Conservation (phyloP, 306 rosid species). For the Acacia confusa region DNA sequence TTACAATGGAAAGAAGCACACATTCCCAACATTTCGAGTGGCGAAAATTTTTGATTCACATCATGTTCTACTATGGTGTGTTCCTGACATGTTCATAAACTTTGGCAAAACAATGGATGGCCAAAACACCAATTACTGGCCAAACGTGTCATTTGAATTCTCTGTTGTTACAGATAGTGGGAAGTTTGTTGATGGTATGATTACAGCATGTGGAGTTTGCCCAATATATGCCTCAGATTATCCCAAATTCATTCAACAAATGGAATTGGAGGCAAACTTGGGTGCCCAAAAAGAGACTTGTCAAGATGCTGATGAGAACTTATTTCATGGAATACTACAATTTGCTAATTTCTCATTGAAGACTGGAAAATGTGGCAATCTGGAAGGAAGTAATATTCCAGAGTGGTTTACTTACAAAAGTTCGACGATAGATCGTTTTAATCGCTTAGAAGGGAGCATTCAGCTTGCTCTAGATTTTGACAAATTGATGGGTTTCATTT, state of each 20-base stretch:
- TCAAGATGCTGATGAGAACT: not conserved
- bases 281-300: not conserved
- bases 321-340: not conserved
- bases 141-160: not conserved
- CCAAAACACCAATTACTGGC: not conserved
- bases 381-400: not conserved
- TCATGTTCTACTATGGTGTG: not conserved
- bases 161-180: not conserved
- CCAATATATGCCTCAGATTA: not conserved
- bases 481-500: not conserved
- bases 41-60: not conserved
- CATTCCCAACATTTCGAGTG: fast-evolving
- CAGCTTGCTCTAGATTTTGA: not conserved
- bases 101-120: not conserved
- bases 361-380: not conserved
- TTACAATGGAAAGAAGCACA: not conserved
- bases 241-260: not conserved
- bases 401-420: not conserved
- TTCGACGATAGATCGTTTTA: fast-evolving
- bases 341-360: not conserved
- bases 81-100: not conserved
- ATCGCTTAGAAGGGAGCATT: fast-evolving
- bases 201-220: not conserved
- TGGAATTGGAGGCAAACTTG: not conserved
- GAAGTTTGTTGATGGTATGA: not conserved